These are phyloP conservation scores for Oryza longistaminata DNA, from an alignment of 176 grass and related monocot species.

Conservation along the genomic window DNA sequence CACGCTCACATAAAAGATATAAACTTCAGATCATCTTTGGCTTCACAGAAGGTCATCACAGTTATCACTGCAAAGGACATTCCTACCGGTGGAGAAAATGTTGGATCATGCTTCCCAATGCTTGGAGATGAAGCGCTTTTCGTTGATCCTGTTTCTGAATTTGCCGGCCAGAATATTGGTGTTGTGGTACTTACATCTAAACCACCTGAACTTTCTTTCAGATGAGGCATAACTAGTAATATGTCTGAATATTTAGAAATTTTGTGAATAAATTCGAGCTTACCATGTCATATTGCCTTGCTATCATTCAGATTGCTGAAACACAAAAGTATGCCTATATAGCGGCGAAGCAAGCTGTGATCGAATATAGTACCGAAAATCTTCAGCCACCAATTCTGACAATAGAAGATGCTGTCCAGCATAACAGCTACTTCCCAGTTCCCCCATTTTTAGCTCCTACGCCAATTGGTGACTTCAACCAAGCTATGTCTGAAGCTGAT, in stretches of 20 bases:
- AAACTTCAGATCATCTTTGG: conserved; percentile 55
- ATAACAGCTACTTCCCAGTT: conserved; percentile 53
- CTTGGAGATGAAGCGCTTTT: conserved; percentile 71
- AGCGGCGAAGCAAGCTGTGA: conserved; percentile 67
- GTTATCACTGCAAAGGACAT: conserved; percentile 73
- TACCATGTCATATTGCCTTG: conserved; percentile 9
- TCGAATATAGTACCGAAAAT: conserved; percentile 67
- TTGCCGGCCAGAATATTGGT: conserved; percentile 74
- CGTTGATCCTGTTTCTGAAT: conserved; percentile 58
- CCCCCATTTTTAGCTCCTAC: conserved; percentile 51
- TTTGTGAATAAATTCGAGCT: neutral
- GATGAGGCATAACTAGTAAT: neutral
- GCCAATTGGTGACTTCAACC: conserved; percentile 62
- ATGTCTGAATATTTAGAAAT: neutral
- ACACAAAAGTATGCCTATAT: conserved; percentile 82
- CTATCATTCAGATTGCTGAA: conserved; percentile 61
- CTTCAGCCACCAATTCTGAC: conserved; percentile 75
- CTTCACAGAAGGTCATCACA: conserved; percentile 60
- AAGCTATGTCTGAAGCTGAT: conserved; percentile 87
- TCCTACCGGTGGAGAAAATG: conserved; percentile 60
- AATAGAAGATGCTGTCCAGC: conserved; percentile 67
- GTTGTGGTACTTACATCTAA: conserved; percentile 63
- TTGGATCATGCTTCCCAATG: conserved; percentile 35
- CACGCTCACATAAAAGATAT: conserved; percentile 58
- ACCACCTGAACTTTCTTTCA: conserved; percentile 3